Conservation (phyloP, 495 filamentous ascomycete genomes). For the Aspergillus cavernicola region DNA sequence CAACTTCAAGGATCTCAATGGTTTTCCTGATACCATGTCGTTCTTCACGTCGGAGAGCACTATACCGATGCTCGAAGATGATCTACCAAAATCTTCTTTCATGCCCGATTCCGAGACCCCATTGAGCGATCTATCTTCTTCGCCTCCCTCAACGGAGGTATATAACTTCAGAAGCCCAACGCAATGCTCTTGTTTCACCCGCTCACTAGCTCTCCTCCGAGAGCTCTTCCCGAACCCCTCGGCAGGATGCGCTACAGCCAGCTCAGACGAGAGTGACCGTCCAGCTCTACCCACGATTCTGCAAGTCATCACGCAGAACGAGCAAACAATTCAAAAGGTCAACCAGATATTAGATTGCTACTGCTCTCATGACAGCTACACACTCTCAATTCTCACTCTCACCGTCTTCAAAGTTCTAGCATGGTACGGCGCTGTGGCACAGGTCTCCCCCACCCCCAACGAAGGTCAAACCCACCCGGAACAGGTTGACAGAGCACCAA, state of each 20-base stretch:
- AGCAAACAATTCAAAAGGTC: conserved; percentile 20
- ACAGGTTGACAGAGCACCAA: background rate
- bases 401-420: conserved; percentile 29
- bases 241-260: background rate
- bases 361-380: conserved; percentile 23
- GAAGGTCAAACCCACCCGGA: background rate
- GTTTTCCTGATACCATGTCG: background rate
- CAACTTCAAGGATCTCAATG: background rate
- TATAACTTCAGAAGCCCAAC: background rate
- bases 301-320: conserved; percentile 22
- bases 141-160: background rate
- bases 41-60: background rate
- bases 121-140: background rate
- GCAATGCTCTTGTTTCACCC: background rate
- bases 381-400: conserved; percentile 23
- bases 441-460: background rate
- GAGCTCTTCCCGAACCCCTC: conserved; percentile 1
- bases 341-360: conserved; percentile 21
- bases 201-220: background rate
- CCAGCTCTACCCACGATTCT: conserved; percentile 14
- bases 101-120: background rate
- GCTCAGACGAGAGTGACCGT: background rate
- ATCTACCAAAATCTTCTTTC: background rate
- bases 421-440: conserved; percentile 23
- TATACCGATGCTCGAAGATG: background rate